Evolutionary conservation across 2,329 filamentous ascomycete species (phyloP), one percentile per base, ranked within the genome.

Genomic region (Diplocarpon rosae): DNA sequence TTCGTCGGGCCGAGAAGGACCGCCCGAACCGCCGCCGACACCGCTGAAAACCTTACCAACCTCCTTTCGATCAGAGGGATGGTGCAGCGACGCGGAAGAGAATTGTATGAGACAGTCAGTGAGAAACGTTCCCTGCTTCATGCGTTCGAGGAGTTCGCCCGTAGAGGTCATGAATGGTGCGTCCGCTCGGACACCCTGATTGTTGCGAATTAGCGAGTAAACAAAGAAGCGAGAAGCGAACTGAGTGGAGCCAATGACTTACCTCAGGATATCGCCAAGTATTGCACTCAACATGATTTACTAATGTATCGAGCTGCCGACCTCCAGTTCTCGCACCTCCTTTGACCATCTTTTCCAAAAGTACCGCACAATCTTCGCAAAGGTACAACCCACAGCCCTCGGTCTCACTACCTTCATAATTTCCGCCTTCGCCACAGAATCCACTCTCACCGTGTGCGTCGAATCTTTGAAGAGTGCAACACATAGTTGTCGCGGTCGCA

Each of bases 301-400:
- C 35, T 10, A 54, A 16, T 5, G 43, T 30, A 4, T 42, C 39
- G 10, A 55, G 15, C 7, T 51, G 41, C 11, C 45, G 39, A 1
- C 33, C 14, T 5, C 43, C 39, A 5, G 20, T 37, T 11, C 15
- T 17, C 15, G 37, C 16, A 3, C 46, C 41, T 2, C 44, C 43
- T 17, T 31, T 39, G 5, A 37, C 16, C 5, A 39, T 15, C 31
- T 48, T 50, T 8, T 27, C 39, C 36, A 42, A 27, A 37, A 51
- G 14, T 4, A 41, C 38, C 12, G 37, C 46, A 32, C 49, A 51
- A 1, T 33, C 39, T 7, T 42, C 31, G 34, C 58, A 60, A 2
- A 60, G 50, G 2, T 45, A 29, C 0, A 60, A 39, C 2, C 58
- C 56, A 20, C 58, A 60, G 0, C 53, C 52, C 7, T 46, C 20